A percentile compares a stretch with the other conserved stretches of the same genome.
Conservation (phyloP, 2,329 filamentous ascomycete genomes). For the Allantophomopsis lycopodina region DNA sequence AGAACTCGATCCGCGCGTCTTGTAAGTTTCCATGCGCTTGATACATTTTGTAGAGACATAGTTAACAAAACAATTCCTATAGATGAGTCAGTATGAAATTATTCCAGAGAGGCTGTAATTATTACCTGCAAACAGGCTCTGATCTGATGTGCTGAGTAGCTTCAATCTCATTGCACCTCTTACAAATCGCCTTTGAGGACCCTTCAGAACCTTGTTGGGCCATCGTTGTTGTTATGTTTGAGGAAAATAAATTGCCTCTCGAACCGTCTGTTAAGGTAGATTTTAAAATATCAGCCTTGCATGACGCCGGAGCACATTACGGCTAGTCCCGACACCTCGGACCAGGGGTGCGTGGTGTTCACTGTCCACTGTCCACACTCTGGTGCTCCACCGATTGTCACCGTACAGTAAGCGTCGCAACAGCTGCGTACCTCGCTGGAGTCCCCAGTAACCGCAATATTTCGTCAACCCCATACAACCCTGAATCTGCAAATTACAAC, state of each 20-base stretch:
- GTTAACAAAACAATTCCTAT: constrained; percentile 62
- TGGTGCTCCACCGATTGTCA: no score
- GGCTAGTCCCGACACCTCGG: no score
- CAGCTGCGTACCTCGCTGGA: no score
- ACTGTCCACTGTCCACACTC: no score
- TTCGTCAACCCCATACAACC: constrained; percentile 1
- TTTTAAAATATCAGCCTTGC: no score
- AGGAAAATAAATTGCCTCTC: no score
- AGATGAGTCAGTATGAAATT: constrained; percentile 6
- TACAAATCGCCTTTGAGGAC: constrained; percentile 7
- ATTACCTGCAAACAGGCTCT: constrained; percentile 18
- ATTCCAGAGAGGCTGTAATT: neutral
- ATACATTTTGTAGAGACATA: constrained; percentile 70
- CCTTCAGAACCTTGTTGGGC: neutral
- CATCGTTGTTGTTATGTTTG: neutral
- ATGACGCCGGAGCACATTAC: no score
- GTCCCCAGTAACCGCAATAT: no score
- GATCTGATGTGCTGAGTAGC: constrained; percentile 17
- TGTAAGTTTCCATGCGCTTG: constrained; percentile 61
- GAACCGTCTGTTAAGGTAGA: no score
- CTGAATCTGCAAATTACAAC: neutral
- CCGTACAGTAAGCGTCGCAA: no score
- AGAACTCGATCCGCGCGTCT: constrained; percentile 25
- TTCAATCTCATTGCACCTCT: constrained; percentile 13
- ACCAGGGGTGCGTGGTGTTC: no score